phyloP scores from a whole-genome alignment of 495 filamentous ascomycete species.

The Platismatia glauca region DNA sequence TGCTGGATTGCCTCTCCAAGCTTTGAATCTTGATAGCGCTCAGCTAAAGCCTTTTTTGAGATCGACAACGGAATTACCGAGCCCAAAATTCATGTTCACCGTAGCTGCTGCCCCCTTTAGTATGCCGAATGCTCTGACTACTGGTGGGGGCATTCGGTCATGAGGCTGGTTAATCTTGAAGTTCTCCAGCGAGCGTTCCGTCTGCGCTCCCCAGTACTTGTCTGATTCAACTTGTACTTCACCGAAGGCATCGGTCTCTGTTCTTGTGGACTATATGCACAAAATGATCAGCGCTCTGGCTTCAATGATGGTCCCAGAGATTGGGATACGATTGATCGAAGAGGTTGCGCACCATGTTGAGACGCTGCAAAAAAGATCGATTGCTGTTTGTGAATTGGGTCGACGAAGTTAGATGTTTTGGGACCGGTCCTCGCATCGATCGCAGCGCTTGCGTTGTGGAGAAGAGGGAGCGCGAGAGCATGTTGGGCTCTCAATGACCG shows the following conservation, averaged over 20 bases:
- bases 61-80: slow-evolving; percentile 53
- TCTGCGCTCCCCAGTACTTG: slow-evolving; percentile 99
- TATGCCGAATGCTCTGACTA: slow-evolving; percentile 91
- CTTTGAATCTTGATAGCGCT: slow-evolving; percentile 57
- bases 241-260: slow-evolving; percentile 94
- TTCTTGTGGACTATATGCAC: slow-evolving; percentile 37
- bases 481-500: neutral
- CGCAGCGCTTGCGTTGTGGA: neutral
- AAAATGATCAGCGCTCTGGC: neutral
- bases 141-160: slow-evolving; percentile 92
- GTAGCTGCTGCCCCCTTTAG: slow-evolving; percentile 93
- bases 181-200: slow-evolving; percentile 92
- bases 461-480: slow-evolving; percentile 3
- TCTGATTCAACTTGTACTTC: slow-evolving; percentile 84
- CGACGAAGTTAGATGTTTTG: neutral
- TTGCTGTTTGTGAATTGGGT: neutral
- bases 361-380: slow-evolving; percentile 5
- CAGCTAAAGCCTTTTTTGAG: slow-evolving; percentile 10
- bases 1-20: slow-evolving; percentile 89
- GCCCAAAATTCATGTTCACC: slow-evolving; percentile 91
- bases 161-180: slow-evolving; percentile 99
- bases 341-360: slow-evolving; percentile 8
- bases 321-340: neutral
- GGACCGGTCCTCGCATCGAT: neutral
- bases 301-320: neutral